Percentiles rank a stretch among this genome's conserved stretches.
Conservation (phyloP, 1,284 basidiomycete species). For the Cryptococcus jaspeensis region DNA sequence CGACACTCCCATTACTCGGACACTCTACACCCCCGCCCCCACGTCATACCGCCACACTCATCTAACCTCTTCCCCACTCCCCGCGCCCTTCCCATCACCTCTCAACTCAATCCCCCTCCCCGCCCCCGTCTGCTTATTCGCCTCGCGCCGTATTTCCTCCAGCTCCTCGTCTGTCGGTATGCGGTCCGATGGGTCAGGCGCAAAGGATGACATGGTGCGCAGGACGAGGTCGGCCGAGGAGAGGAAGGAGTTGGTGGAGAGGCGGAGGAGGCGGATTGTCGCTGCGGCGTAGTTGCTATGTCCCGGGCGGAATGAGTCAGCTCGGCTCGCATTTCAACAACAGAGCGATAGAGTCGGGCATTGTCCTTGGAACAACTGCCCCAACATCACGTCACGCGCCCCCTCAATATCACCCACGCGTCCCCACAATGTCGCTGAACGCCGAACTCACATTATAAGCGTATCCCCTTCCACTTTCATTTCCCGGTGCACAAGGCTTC, state of each 20-base stretch:
- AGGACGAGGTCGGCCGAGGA: slow-evolving; percentile 81
- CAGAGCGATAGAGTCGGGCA: no score
- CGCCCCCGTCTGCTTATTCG: slow-evolving; percentile 24
- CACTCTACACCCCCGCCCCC: neutral
- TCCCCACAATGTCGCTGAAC: no score
- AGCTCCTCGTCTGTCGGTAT: slow-evolving; percentile 37
- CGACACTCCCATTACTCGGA: neutral
- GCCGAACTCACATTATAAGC: slow-evolving; percentile 65
- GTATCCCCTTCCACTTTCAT: slow-evolving; percentile 64
- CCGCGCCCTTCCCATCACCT: slow-evolving; percentile 42
- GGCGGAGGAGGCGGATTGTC: slow-evolving; percentile 76
- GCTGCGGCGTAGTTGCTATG: slow-evolving; percentile 55
- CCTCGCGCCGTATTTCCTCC: slow-evolving; percentile 23
- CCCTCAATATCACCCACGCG: no score
- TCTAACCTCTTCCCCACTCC: slow-evolving; percentile 42
- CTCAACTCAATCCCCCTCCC: slow-evolving; percentile 44
- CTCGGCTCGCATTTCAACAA: no score
- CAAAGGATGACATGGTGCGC: slow-evolving; percentile 75
- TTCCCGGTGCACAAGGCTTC: slow-evolving; percentile 69
- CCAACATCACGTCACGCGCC: no score
- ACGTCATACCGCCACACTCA: slow-evolving; percentile 5
- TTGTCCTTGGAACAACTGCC: no score
- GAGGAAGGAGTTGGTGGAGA: slow-evolving; percentile 77
- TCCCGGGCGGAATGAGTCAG: neutral
- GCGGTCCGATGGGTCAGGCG: slow-evolving; percentile 34